phyloP scores from a whole-genome alignment of 225 moss, liverwort and hornwort species.

The Polytrichum formosum region DNA sequence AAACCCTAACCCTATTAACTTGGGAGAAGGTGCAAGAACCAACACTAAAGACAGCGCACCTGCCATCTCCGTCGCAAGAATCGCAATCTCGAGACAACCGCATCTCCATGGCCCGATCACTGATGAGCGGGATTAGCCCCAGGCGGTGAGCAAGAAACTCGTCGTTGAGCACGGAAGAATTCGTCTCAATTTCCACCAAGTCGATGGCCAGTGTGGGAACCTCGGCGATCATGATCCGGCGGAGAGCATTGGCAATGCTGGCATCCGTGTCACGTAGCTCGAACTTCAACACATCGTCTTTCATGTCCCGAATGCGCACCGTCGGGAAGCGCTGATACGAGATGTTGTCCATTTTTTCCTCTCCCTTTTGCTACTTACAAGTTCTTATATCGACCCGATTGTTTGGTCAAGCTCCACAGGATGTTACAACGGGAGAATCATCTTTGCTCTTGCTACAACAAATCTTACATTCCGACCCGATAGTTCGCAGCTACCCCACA shows the following conservation, averaged over 20 bases:
- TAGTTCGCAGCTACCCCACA: no score
- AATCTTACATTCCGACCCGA: no score
- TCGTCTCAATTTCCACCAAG: slow-evolving; percentile 92
- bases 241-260: slow-evolving; percentile 95
- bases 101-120: slow-evolving; percentile 99
- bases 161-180: slow-evolving; percentile 93
- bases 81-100: slow-evolving; percentile 93
- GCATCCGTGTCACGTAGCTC: slow-evolving; percentile 93
- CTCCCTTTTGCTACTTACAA: neutral
- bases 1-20: no score
- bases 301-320: slow-evolving; percentile 85
- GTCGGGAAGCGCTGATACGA: slow-evolving; percentile 89
- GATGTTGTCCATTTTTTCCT: slow-evolving; percentile 46
- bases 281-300: slow-evolving; percentile 85
- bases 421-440: no score
- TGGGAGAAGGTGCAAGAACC: no score
- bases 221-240: slow-evolving; percentile 95
- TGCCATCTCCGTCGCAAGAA: slow-evolving; percentile 91
- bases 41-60: slow-evolving; percentile 22
- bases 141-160: slow-evolving; percentile 94
- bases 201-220: slow-evolving; percentile 96
- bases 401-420: no score
- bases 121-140: slow-evolving; percentile 81
- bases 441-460: no score
- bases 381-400: no score